phyloP scores from a whole-genome alignment of 1,139 yeast genomes.

The Sugiyamaella novakii region DNA sequence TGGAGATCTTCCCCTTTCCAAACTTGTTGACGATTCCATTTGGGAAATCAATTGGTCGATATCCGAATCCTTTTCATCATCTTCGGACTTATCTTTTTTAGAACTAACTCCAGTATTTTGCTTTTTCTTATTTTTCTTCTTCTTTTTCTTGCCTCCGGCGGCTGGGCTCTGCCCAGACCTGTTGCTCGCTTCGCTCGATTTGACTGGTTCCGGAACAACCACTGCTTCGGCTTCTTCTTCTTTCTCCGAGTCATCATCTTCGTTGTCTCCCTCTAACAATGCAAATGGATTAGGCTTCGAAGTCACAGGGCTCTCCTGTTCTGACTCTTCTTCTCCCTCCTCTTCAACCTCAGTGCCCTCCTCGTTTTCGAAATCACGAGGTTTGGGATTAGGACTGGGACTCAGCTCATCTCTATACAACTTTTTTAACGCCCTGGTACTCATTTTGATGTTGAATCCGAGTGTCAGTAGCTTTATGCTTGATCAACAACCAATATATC shows the following conservation, averaged over 20 bases:
- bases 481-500: too few species aligned
- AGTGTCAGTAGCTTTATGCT: too few species aligned
- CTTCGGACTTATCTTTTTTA: slow-evolving; percentile 31
- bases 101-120: slow-evolving; percentile 19
- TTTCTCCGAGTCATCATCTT: slow-evolving; percentile 39
- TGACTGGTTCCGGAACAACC: too few species aligned
- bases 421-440: slow-evolving; percentile 32
- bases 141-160: slow-evolving; percentile 26
- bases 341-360: not conserved
- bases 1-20: slow-evolving; percentile 19
- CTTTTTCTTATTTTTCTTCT: slow-evolving; percentile 32
- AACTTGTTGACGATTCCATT: not conserved
- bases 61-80: slow-evolving; percentile 22
- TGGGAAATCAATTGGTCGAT: slow-evolving; percentile 17
- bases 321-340: slow-evolving; percentile 21
- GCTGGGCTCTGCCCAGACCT: too few species aligned
- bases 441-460: too few species aligned
- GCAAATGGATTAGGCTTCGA: slow-evolving; percentile 55
- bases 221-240: slow-evolving; percentile 43
- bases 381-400: slow-evolving; percentile 14
- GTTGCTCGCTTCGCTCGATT: slow-evolving; percentile 29
- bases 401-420: slow-evolving; percentile 24
- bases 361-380: slow-evolving; percentile 1
- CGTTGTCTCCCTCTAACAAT: slow-evolving; percentile 50
- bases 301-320: slow-evolving; percentile 17